phyloP scores from a whole-genome alignment of 2,329 filamentous ascomycete genomes.

The Aspergillus neoniger region DNA sequence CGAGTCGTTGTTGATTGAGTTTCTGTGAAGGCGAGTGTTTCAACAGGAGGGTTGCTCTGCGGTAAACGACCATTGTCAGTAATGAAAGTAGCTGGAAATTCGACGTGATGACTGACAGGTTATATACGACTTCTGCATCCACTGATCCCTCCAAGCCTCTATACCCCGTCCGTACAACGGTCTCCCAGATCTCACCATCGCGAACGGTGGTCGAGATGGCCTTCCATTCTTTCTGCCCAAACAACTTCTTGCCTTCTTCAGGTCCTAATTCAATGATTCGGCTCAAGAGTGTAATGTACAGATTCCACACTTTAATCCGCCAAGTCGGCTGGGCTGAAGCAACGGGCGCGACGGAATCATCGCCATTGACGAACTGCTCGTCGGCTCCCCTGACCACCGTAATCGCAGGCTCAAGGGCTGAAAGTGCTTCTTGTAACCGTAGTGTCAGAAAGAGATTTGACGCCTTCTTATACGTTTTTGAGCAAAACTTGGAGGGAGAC shows the following conservation, averaged over 20 bases:
- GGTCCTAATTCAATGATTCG: slow-evolving; percentile 84
- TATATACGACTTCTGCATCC: slow-evolving; percentile 83
- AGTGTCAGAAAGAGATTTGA: slow-evolving; percentile 94
- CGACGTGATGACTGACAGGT: slow-evolving; percentile 44
- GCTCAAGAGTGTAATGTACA: slow-evolving; percentile 92
- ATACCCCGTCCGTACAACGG: slow-evolving; percentile 84
- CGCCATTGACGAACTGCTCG: slow-evolving; percentile 45
- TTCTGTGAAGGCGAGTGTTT: slow-evolving; percentile 84
- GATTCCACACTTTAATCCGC: slow-evolving; percentile 93
- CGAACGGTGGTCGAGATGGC: slow-evolving; percentile 78
- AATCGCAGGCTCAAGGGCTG: slow-evolving; percentile 81
- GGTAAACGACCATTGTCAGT: slow-evolving; percentile 9
- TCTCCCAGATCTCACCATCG: slow-evolving; percentile 91
- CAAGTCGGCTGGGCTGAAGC: slow-evolving; percentile 78
- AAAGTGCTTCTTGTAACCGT: slow-evolving; percentile 83
- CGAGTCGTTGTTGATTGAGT: slow-evolving; percentile 82
- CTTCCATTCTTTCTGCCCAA: slow-evolving; percentile 85
- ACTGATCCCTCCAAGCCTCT: slow-evolving; percentile 85
- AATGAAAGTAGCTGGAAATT: slow-evolving; percentile 5
- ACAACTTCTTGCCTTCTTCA: slow-evolving; percentile 85
- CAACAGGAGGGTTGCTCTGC: slow-evolving; percentile 81
- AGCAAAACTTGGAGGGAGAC: slow-evolving; percentile 64
- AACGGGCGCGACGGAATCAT: slow-evolving; percentile 64
- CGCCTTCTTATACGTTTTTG: slow-evolving; percentile 90
- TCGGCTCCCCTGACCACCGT: slow-evolving; percentile 53